phyloP scores from a whole-genome alignment of 2,329 filamentous ascomycete genomes.

The Berkeleyomyces rouxiae region DNA sequence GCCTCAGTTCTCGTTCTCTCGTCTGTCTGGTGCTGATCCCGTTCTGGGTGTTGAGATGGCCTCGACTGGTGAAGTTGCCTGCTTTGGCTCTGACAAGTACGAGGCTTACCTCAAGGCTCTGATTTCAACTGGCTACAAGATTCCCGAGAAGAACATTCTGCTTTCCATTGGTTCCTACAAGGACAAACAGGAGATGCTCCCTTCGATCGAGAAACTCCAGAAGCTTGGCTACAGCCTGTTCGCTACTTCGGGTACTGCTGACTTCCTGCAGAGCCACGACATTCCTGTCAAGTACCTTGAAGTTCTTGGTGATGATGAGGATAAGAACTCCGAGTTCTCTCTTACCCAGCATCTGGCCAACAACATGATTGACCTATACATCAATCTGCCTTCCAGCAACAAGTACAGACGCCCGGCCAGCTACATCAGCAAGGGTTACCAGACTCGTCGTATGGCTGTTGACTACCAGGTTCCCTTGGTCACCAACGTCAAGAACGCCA shows the following conservation, averaged over 20 bases:
- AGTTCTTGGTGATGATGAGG: conserved; percentile 60
- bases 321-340: conserved; percentile 90
- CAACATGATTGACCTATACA: conserved; percentile 96
- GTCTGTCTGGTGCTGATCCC: conserved; percentile 86
- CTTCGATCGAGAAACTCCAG: conserved; percentile 77
- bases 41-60: conserved; percentile 98
- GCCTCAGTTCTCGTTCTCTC: conserved; percentile 96
- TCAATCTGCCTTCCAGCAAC: conserved; percentile 98
- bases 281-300: conserved; percentile 90
- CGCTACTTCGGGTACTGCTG: conserved; percentile 87
- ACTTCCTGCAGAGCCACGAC: conserved; percentile 86
- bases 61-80: conserved; percentile 94
- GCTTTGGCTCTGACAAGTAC: conserved; percentile 88
- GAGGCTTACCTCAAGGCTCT: conserved; percentile 95
- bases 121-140: conserved; percentile 87
- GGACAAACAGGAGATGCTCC: conserved; percentile 94
- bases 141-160: conserved; percentile 89
- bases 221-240: conserved; percentile 90
- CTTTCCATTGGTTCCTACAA: conserved; percentile 94
- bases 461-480: conserved; percentile 93
- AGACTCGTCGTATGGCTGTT: conserved; percentile 91
- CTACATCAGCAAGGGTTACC: conserved; percentile 97
- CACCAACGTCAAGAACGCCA: conserved; percentile 98
- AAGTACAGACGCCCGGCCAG: conserved; percentile 90
- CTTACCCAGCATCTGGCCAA: conserved; percentile 92